These are phyloP conservation scores for Arabidopsis arenosa DNA, from an alignment of 345 rosid genomes.

Conservation along the genomic window DNA sequence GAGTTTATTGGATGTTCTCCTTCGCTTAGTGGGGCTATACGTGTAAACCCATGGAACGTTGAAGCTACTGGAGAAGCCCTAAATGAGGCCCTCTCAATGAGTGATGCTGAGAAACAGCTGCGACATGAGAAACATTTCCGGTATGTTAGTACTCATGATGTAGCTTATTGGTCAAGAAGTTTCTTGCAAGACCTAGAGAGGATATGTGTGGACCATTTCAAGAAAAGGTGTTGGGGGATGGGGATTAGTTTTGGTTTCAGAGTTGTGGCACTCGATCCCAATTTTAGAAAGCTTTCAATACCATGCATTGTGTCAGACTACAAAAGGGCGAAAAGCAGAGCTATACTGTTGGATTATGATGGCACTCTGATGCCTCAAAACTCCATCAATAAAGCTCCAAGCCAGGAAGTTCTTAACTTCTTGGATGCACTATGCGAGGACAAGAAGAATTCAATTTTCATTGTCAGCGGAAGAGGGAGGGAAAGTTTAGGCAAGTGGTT, in stretches of 20 bases:
- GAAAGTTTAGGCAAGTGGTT: conserved; percentile 52
- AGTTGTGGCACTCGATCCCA: conserved; percentile 51
- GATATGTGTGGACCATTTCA: conserved; percentile 52
- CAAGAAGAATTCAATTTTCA: conserved; percentile 44
- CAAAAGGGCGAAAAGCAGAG: conserved; percentile 50
- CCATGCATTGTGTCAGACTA: conserved; percentile 51
- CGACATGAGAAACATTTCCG: conserved; percentile 94
- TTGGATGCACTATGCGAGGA: conserved; percentile 47
- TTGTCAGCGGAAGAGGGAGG: conserved; percentile 53
- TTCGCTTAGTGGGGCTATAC: conserved; percentile 51
- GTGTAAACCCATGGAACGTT: conserved; percentile 53
- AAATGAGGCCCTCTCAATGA: conserved; percentile 48
- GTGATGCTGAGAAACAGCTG: conserved; percentile 50
- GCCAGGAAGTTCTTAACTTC: conserved; percentile 47
- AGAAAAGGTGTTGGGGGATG: conserved; percentile 53
- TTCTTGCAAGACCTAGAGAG: conserved; percentile 52
- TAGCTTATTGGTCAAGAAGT: conserved; percentile 51
- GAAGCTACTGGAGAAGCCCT: conserved; percentile 50
- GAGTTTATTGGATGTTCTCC: conserved; percentile 54
- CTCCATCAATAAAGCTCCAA: conserved; percentile 50
- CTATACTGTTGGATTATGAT: conserved; percentile 50
- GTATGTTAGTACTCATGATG: conserved; percentile 50
- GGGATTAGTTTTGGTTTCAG: conserved; percentile 51
- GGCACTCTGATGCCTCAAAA: conserved; percentile 53
- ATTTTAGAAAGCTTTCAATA: conserved; percentile 51